These are phyloP conservation scores for Wilhelminamyces savonicus DNA, from an alignment of 805 yeast species.

Conservation along the genomic window DNA sequence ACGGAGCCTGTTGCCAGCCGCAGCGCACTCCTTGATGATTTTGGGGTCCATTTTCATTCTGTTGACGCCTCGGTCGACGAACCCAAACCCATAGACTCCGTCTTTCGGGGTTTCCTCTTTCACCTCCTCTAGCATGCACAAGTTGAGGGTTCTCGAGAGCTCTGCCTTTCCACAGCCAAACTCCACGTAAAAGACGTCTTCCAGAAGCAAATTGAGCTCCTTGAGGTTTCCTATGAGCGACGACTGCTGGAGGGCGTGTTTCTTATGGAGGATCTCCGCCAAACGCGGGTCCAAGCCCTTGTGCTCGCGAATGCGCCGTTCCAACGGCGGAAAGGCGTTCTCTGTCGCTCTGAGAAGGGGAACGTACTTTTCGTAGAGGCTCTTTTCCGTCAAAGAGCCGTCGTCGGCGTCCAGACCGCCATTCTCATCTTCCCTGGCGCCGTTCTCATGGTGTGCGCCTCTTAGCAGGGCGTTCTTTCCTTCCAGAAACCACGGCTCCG, in stretches of 20 bases:
- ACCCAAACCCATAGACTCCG: slow-evolving; percentile 38
- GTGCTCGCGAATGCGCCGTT: slow-evolving; percentile 13
- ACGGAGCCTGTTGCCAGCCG: not conserved
- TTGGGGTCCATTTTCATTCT: slow-evolving; percentile 75
- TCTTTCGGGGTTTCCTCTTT: slow-evolving; percentile 1
- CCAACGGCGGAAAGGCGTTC: slow-evolving; percentile 9
- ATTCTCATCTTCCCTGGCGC: slow-evolving; percentile 3
- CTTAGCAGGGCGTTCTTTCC: slow-evolving; percentile 8
- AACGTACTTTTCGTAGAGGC: slow-evolving; percentile 12
- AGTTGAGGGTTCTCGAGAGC: slow-evolving; percentile 56
- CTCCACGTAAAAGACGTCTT: slow-evolving; percentile 47
- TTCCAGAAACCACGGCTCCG: slow-evolving; percentile 45
- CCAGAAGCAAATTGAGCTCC: slow-evolving; percentile 29
- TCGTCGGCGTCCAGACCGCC: slow-evolving; percentile 7
- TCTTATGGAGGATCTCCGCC: slow-evolving; percentile 47
- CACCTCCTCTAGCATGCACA: slow-evolving; percentile 23
- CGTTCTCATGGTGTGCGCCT: slow-evolving; percentile 7
- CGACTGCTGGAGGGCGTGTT: slow-evolving; percentile 80
- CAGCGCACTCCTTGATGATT: slow-evolving; percentile 45
- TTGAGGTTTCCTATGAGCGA: slow-evolving; percentile 68
- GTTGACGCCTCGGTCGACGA: slow-evolving; percentile 72
- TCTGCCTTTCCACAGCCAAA: slow-evolving; percentile 94
- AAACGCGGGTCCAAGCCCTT: slow-evolving; percentile 34
- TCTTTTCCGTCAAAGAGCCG: not conserved
- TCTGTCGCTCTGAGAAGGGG: slow-evolving; percentile 7